Percentiles rank a stretch among this genome's conserved stretches.
Conservation (phyloP, 1,139 yeast genomes). For the Suhomyces bribrorum region DNA sequence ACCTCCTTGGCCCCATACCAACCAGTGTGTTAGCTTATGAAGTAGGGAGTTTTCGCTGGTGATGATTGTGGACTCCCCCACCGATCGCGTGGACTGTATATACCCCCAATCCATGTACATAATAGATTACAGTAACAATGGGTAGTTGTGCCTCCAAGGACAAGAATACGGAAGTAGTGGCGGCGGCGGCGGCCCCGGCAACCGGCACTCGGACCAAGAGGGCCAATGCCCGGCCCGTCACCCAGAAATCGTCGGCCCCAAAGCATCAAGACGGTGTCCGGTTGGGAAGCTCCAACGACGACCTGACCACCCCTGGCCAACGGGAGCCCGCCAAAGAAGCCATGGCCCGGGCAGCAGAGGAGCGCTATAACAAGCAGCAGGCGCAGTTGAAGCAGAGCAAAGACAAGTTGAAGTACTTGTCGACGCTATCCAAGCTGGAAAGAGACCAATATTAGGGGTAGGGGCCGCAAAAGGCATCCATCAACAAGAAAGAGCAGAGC, state of each 20-base stretch:
- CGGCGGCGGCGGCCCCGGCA: neutral
- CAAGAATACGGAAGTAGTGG: conserved; percentile 2
- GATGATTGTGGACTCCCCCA: neutral
- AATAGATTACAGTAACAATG: conserved; percentile 8
- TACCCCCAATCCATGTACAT: neutral
- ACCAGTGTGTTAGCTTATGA: too few relatives aligned
- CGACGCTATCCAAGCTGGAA: conserved; percentile 32
- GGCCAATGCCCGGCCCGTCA: too few relatives aligned
- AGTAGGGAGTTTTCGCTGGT: too few relatives aligned
- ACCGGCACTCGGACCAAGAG: too few relatives aligned
- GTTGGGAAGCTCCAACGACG: conserved; percentile 5
- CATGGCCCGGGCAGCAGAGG: conserved; percentile 42
- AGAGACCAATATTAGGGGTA: conserved; percentile 28
- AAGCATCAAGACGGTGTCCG: conserved; percentile 1
- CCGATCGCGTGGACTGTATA: conserved; percentile 1
- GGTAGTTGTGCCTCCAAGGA: conserved; percentile 18
- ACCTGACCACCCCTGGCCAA: neutral
- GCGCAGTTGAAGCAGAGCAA: conserved; percentile 27
- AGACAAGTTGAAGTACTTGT: conserved; percentile 32
- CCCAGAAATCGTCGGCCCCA: too few relatives aligned
- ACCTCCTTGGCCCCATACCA: too few relatives aligned
- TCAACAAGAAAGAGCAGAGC: too few relatives aligned
- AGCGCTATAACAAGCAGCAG: conserved; percentile 30
- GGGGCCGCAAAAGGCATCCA: neutral
- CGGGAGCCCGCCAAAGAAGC: conserved; percentile 24